Conservation (phyloP, 768 basidiomycete species). For the Gymnopilus dilepis region DNA sequence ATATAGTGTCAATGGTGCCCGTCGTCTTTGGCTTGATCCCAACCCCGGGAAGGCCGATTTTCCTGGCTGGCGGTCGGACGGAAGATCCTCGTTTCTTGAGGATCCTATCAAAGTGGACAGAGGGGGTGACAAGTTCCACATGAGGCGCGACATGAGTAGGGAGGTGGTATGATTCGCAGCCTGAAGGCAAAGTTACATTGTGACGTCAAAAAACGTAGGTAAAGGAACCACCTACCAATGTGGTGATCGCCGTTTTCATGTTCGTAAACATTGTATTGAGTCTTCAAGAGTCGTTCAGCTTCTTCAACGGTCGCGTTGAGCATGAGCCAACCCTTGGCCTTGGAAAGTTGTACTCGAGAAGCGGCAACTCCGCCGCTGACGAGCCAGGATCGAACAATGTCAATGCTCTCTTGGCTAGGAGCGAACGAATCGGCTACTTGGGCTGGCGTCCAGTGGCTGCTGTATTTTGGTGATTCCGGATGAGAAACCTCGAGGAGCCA, state of each 20-base stretch:
- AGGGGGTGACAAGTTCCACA: constrained; percentile 44
- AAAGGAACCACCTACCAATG: constrained; percentile 35
- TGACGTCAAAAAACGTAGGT: neutral
- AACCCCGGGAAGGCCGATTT: constrained; percentile 30
- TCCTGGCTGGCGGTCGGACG: constrained; percentile 14
- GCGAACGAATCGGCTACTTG: constrained; percentile 48
- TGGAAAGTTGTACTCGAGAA: constrained; percentile 37
- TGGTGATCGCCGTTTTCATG: constrained; percentile 42
- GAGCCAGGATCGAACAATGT: constrained; percentile 48
- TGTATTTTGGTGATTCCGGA: constrained; percentile 51
- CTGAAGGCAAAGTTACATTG: constrained; percentile 24
- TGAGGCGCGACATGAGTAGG: constrained; percentile 41
- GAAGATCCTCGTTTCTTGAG: constrained; percentile 30
- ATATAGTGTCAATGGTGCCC: constrained; percentile 22
- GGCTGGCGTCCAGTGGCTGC: constrained; percentile 49
- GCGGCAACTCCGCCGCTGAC: constrained; percentile 38
- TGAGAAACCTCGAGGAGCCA: constrained; percentile 50
- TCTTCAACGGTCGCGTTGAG: constrained; percentile 45
- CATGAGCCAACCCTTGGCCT: constrained; percentile 41
- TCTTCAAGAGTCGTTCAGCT: constrained; percentile 46
- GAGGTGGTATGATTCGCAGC: constrained; percentile 39
- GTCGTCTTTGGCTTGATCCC: constrained; percentile 32
- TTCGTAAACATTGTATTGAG: constrained; percentile 48
- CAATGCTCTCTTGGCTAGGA: constrained; percentile 42
- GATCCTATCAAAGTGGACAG: constrained; percentile 42